Evolutionary conservation across 192 early-diverging fungal species (phyloP).

Genomic region (Entomortierella beljakovae): DNA sequence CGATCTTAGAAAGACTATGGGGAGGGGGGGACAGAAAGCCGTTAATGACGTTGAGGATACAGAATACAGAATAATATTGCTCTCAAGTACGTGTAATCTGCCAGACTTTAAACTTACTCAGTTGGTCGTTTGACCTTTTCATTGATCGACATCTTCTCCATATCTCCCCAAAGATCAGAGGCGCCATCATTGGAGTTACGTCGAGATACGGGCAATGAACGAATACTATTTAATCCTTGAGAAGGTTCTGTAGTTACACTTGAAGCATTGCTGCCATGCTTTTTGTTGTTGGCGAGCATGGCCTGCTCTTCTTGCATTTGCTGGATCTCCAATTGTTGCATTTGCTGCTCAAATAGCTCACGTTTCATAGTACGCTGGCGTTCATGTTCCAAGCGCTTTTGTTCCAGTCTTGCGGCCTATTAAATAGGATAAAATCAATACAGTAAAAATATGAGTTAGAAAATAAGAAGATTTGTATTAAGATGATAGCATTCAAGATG

Average conservation of each 20-base stretch:
- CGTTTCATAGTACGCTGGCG: conserved; percentile 57
- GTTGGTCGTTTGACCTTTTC: conserved; percentile 48
- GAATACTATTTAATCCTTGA: conserved; percentile 32
- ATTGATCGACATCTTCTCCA: conserved; percentile 53
- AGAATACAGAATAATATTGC: too few relatives aligned
- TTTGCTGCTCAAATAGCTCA: conserved; percentile 60
- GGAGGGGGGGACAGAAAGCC: not conserved
- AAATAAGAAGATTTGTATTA: not conserved
- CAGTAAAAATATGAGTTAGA: too few relatives aligned
- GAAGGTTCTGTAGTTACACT: conserved; percentile 13
- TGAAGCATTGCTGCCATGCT: conserved; percentile 8
- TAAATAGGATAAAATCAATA: not conserved
- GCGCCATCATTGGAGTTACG: conserved; percentile 76
- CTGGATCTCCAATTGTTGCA: conserved; percentile 62
- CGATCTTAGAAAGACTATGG: conserved; percentile 43
- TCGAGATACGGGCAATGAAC: conserved; percentile 75
- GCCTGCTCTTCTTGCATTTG: conserved; percentile 61
- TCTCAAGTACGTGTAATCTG: too few relatives aligned
- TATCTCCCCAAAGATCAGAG: conserved; percentile 40
- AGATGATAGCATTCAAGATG: not conserved
- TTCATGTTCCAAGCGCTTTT: conserved; percentile 60
- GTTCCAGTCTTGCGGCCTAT: conserved; percentile 55
- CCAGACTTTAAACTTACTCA: conserved; percentile 30
- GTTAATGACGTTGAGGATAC: not conserved
- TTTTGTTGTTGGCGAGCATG: conserved; percentile 51